Conservation (phyloP, 2,329 filamentous ascomycete genomes). For the Rugonectria rugulosa region DNA sequence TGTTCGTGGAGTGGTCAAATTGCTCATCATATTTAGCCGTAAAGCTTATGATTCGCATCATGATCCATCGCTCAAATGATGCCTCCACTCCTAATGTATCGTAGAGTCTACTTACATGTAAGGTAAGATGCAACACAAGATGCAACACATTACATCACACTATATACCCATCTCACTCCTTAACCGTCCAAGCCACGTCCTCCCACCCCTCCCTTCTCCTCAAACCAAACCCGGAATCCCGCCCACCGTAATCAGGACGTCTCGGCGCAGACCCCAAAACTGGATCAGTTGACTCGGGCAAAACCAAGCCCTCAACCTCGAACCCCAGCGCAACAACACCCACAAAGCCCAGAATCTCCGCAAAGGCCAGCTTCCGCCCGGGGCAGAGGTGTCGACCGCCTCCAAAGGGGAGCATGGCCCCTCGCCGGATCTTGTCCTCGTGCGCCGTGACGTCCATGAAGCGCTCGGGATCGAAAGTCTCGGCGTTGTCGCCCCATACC, state of each 20-base stretch:
- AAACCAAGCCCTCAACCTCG: not conserved
- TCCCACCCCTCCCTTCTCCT: conserved; percentile 8
- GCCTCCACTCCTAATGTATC: no score
- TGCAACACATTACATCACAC: no score
- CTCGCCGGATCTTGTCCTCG: conserved; percentile 3
- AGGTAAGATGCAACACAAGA: no score
- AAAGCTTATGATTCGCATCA: no score
- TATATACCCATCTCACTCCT: no score
- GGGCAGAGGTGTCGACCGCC: conserved; percentile 21
- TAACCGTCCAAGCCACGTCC: no score
- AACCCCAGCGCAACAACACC: conserved; percentile 6
- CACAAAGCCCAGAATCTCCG: conserved; percentile 11
- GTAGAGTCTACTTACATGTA: no score
- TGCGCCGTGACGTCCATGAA: conserved; percentile 7
- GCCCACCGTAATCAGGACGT: not conserved
- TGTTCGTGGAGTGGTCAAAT: no score
- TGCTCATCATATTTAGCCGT: no score
- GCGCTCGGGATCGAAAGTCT: not conserved
- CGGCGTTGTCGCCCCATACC: conserved; percentile 12
- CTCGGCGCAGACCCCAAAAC: not conserved
- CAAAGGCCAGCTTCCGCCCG: conserved; percentile 12
- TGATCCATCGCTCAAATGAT: no score
- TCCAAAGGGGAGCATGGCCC: conserved; percentile 18
- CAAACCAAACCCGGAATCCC: not conserved
- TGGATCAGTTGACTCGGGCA: conserved; percentile 7